Percentiles rank a stretch among this genome's conserved stretches.
Evolutionary conservation across 2,329 filamentous ascomycete genomes (phyloP).

Genomic region (Cladophialophora yegresii): DNA sequence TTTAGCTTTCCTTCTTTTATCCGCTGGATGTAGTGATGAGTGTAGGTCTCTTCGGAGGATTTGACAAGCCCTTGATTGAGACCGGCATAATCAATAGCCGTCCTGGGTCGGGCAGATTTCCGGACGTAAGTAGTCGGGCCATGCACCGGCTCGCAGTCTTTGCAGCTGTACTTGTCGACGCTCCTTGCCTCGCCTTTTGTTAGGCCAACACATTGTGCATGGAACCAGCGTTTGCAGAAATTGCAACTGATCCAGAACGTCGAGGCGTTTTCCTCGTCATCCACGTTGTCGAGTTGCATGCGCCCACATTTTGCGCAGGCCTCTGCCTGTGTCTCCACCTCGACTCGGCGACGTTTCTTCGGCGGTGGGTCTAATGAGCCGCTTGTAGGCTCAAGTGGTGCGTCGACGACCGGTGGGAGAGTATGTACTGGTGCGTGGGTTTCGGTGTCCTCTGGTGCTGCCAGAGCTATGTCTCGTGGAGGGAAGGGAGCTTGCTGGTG

Average conservation of each 20-base stretch:
- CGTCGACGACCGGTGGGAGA: constrained; percentile 2
- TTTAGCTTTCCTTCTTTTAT: constrained; percentile 66
- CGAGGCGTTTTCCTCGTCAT: constrained; percentile 54
- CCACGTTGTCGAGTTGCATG: constrained; percentile 51
- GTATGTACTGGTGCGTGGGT: neutral
- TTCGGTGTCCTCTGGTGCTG: neutral
- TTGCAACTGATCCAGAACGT: constrained; percentile 66
- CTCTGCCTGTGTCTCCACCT: constrained; percentile 29
- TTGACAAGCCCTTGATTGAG: constrained; percentile 67
- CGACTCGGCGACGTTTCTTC: constrained; percentile 27
- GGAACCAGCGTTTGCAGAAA: constrained; percentile 69
- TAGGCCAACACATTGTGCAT: constrained; percentile 67
- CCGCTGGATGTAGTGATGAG: constrained; percentile 68
- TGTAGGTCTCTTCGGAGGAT: constrained; percentile 63
- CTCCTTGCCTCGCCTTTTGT: constrained; percentile 64
- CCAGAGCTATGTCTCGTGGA: neutral
- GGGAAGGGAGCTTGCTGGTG: neutral
- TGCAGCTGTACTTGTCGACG: constrained; percentile 69
- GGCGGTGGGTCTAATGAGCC: constrained; percentile 9
- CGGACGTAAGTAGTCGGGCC: constrained; percentile 68
- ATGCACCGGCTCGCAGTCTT: constrained; percentile 59
- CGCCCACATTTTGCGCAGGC: constrained; percentile 60
- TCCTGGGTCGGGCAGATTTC: constrained; percentile 65
- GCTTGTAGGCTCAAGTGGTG: constrained; percentile 5
- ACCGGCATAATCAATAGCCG: constrained; percentile 68